Evolutionary conservation across 345 rosid genomes (phyloP).

Genomic region (Brassica cretica): DNA sequence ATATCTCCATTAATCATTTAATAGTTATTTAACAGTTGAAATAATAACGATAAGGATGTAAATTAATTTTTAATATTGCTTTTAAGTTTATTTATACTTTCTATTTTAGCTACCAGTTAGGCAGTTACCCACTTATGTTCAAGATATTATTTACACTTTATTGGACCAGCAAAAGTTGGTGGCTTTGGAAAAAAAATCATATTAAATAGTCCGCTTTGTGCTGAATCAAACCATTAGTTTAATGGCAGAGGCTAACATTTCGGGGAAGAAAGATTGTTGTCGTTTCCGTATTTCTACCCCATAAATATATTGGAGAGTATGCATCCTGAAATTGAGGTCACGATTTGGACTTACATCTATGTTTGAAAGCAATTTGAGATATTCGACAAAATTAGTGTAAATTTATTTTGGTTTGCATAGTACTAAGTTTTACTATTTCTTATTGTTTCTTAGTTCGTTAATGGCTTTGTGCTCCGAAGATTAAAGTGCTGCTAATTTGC

Average conservation of each 20-base stretch:
- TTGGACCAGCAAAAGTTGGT: background rate
- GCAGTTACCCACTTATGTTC: background rate
- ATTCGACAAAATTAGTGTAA: constrained; percentile 12
- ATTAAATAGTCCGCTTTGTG: constrained; percentile 20
- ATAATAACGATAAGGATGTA: background rate
- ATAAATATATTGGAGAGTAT: constrained; percentile 7
- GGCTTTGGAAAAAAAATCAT: background rate
- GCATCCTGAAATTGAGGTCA: constrained; percentile 31
- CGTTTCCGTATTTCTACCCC: constrained; percentile 5
- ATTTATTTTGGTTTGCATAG: constrained; percentile 4
- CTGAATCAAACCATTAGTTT: background rate
- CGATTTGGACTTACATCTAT: constrained; percentile 20
- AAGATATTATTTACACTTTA: background rate
- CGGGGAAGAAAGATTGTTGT: constrained; percentile 16
- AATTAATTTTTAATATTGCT: background rate
- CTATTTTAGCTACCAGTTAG: background rate
- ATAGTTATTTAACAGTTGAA: background rate
- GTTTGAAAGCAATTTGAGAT: constrained; percentile 22
- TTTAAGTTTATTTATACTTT: background rate
- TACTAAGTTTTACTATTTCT: background rate
- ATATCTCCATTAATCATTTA: background rate
- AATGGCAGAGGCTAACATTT: background rate
- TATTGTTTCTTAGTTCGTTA: background rate
- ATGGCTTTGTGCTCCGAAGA: constrained; percentile 10
- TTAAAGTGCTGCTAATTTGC: background rate